Base-by-base conservation (phyloP, 352 stramenopile species). In the Phytophthora constricta region DNA sequence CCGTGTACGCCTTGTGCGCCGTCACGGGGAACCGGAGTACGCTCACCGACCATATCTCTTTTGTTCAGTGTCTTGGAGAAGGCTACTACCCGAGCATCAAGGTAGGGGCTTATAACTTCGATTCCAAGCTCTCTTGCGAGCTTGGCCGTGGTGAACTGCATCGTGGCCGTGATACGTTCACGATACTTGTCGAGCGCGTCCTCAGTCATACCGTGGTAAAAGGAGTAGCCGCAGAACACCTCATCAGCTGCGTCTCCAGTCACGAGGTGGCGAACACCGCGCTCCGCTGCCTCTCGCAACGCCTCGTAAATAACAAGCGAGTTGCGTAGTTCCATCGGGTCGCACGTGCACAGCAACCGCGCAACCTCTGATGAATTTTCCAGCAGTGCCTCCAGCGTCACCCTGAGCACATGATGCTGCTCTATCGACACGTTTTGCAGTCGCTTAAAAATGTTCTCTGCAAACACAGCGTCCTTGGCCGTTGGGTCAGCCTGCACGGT, bases 291-390 rank as follows among this genome's bases (percentile, higher is more conserved):
- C 10, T 84, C 62, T 37, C 78, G 47, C 14, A 97, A 74, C 4
- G 84, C 83, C 8, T 82, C 77, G 31, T 94, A 92, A 54, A 97
- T 91, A 17, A 97, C 88, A 7, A 96, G 52, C 41, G 80, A 92
- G 58, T 97, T 97, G 33, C 91, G 82, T 7, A 97, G 72, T 27
- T 94, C 82, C 91, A 97, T 96, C 2, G 86, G 87, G 57, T 97
- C 87, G 47, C 84, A 97, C 17, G 84, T 90, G 39, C 69, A 69
- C 34, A 97, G 65, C 16, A 89, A 46, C 27, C 82, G 70, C n/a
- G 81, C 66, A 9, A 88, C 82, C 17, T 65, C 51, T 0, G 49
- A 62, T 2, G 76, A 76, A 57, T 82, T 75, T 28, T 48, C 58
- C 5, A 91, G 54, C 3, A 97, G 58, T 25, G 86, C 73, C 1